Base-by-base conservation (phyloP, 495 filamentous ascomycete species). In the Xylaria nigripes region DNA sequence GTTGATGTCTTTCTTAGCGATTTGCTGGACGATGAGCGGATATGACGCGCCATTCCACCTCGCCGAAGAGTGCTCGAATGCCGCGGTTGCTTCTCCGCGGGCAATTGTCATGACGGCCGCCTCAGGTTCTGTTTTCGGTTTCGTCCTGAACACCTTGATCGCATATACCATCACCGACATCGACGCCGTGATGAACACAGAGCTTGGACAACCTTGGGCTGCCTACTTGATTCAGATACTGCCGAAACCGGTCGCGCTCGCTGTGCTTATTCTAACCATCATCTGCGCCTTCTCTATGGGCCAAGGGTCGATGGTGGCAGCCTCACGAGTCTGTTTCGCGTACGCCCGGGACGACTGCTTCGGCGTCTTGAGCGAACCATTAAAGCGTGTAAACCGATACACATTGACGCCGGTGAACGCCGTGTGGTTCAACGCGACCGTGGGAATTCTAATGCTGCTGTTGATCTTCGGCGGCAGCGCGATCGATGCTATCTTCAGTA, bases 341-440 rank as follows among this genome's bases (percentile, higher is more conserved):
- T 90, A 90, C 66, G 86, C 86, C 7, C 82, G 86, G 12, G 86
- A 90, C 67, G 86, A 82, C 59, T 87, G 84, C 63, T 89, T 90
- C 69, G 82, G 82, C 0, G 65, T 74, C n/a, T 45, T 61, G 38
- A 86, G 83, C 7, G 74, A 60, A 0, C 76, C 76, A 59, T 84
- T 84, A 69, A 87, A 85, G 66, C 59, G 71, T n/a, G 82, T 90
- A 44, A 83, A 90, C 70, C 62, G 64, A 23, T 51, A 67, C 68
- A 90, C 86, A 5, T 69, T 76, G 24, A 90, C 86, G 0, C 86
- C 86, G 0, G 86, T 90, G 36, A 90, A 89, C 61, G 86, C 86
- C 2, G 86, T 90, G 15, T 83, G 86, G 72, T 78, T 88, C 68
- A 90, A 90, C 60, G 73, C 75, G 24, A 52, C 73, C 13, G 74